phyloP scores from a whole-genome alignment of 768 basidiomycete species.

The button mushroom (Agaricus bisporus) region DNA sequence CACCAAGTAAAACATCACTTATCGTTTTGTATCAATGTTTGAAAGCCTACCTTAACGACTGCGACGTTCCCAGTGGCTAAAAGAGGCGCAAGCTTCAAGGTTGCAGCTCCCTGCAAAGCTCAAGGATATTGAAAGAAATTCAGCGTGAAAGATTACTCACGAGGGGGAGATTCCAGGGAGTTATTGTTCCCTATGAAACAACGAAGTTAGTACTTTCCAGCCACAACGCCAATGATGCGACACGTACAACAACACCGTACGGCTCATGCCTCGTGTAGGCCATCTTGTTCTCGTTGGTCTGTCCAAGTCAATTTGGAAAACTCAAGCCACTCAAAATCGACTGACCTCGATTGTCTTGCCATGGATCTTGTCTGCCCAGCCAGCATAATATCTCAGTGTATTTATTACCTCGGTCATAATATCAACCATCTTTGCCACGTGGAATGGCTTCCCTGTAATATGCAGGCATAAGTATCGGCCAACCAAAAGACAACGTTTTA shows the following conservation, averaged over 20 bases:
- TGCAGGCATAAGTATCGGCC: background rate
- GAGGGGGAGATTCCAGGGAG: slow-evolving; percentile 54
- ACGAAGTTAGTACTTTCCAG: slow-evolving; percentile 15
- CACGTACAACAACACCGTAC: slow-evolving; percentile 38
- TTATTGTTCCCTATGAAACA: slow-evolving; percentile 36
- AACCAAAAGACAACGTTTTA: background rate
- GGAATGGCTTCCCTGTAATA: slow-evolving; percentile 47
- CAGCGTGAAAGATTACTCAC: slow-evolving; percentile 2
- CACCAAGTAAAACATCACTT: too few species aligned
- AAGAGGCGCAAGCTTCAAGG: slow-evolving; percentile 68
- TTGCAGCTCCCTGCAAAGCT: slow-evolving; percentile 33
- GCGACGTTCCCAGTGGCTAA: slow-evolving; percentile 72
- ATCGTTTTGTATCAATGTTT: background rate
- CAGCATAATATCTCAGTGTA: slow-evolving; percentile 73
- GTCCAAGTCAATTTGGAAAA: background rate
- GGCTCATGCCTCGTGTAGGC: slow-evolving; percentile 69
- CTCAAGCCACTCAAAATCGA: background rate
- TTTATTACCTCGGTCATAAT: slow-evolving; percentile 39
- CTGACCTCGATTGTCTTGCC: slow-evolving; percentile 67
- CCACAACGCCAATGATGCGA: background rate
- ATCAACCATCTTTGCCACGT: slow-evolving; percentile 43
- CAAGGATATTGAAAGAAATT: background rate
- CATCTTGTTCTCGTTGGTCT: slow-evolving; percentile 51
- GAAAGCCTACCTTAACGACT: slow-evolving; percentile 46
- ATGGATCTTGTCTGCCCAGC: slow-evolving; percentile 83